A percentile compares a stretch with the other conserved stretches of the same genome.
Conservation (phyloP, 202 grass and related monocot species). For the Tripidium arundinaceum region DNA sequence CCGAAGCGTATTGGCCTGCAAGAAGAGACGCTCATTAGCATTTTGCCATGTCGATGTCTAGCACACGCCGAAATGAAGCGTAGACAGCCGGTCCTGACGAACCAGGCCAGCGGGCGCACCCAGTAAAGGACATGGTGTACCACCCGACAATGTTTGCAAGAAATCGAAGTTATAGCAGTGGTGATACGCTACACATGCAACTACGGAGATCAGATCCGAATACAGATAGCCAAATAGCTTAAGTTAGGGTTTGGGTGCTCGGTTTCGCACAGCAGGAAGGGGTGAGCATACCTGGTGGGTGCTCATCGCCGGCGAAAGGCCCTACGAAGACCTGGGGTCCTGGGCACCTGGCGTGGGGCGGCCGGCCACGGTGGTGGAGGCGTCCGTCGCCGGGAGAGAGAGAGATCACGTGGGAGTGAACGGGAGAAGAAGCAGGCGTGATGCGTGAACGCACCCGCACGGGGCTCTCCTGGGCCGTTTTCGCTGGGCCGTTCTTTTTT, state of each 20-base stretch:
- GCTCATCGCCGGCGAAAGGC: background rate
- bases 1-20: slow-evolving; percentile 69
- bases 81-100: too few relatives aligned
- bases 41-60: background rate
- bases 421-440: too few relatives aligned
- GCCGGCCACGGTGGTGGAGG: too few relatives aligned
- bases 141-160: too few relatives aligned
- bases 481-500: background rate
- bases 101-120: too few relatives aligned
- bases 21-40: slow-evolving; percentile 15
- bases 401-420: background rate
- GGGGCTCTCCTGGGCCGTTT: background rate
- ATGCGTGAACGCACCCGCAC: too few relatives aligned
- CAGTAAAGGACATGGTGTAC: too few relatives aligned
- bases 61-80: background rate
- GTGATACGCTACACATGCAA: background rate
- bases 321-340: background rate
- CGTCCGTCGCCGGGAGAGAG: too few relatives aligned
- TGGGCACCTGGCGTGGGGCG: background rate
- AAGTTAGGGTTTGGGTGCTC: background rate
- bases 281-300: background rate
- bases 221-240: background rate
- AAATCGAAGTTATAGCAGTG: too few relatives aligned
- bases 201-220: background rate
- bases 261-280: background rate